These are phyloP conservation scores for Gossypium anomalum DNA, from an alignment of 345 rosid species.

Conservation along the genomic window DNA sequence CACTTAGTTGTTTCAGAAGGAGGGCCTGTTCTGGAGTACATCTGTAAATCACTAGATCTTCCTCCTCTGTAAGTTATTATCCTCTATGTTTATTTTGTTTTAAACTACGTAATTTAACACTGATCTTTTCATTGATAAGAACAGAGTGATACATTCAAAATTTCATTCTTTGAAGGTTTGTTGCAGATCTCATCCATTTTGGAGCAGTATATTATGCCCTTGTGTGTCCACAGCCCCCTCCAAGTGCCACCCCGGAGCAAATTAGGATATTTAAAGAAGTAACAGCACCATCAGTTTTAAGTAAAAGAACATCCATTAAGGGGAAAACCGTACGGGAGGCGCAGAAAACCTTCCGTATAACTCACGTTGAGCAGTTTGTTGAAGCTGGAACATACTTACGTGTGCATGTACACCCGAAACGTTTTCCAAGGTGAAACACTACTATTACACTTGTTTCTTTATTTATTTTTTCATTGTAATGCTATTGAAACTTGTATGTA, in stretches of 20 bases:
- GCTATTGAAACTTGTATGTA: slow-evolving; percentile 1
- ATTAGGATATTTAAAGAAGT: slow-evolving; percentile 54
- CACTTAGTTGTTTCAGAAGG: slow-evolving; percentile 75
- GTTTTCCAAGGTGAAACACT: slow-evolving; percentile 68
- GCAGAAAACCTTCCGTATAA: slow-evolving; percentile 80
- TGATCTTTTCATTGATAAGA: slow-evolving; percentile 11
- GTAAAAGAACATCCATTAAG: slow-evolving; percentile 63
- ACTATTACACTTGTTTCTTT: background rate
- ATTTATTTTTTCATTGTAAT: background rate
- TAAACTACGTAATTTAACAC: background rate
- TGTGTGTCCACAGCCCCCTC: slow-evolving; percentile 89
- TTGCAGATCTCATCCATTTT: slow-evolving; percentile 89
- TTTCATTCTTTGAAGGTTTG: slow-evolving; percentile 77
- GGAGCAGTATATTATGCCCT: slow-evolving; percentile 93
- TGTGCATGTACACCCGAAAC: slow-evolving; percentile 89
- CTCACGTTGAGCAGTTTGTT: slow-evolving; percentile 48
- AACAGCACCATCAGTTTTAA: slow-evolving; percentile 60
- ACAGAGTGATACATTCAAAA: slow-evolving; percentile 29
- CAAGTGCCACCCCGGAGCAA: slow-evolving; percentile 70
- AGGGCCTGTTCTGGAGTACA: slow-evolving; percentile 53
- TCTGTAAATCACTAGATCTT: slow-evolving; percentile 61
- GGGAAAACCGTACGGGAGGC: slow-evolving; percentile 88
- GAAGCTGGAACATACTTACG: slow-evolving; percentile 85
- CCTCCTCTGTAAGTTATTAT: slow-evolving; percentile 68
- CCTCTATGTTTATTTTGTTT: slow-evolving; percentile 7